Base-by-base conservation (phyloP, 2,329 filamentous ascomycete species). In the Fusarium nematophilum region DNA sequence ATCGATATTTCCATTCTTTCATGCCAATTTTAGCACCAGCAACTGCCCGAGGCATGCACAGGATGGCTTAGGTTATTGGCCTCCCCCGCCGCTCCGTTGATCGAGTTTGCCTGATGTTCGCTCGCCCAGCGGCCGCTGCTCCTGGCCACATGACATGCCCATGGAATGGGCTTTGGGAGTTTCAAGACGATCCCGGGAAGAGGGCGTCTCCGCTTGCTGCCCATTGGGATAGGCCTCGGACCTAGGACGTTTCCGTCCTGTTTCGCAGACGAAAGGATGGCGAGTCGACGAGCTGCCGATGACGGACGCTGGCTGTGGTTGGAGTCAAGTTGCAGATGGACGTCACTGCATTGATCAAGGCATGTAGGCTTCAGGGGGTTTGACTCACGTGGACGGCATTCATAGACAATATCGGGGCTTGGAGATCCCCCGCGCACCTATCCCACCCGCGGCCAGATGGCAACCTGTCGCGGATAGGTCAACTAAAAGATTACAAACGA, bases 201-300 rank as follows among this genome's bases (percentile, higher is more conserved):
- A 4, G 18, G 34, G 21, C 49, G 36, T 34, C 37, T 25, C 36
- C 8, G 25, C 21, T 15, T 38, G 39, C 33, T 25, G 30, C 18
- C 13, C 23, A 50, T 39, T 57, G 31, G 51, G 23, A 50, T 39
- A 38, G 5, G 21, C 21, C 39, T 47, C 52, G 52, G 56, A 25
- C 36, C 26, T 53, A 38, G 31, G 33, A 50, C 36, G 37, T 44
- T 37, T 29, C 42, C 43, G 50, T 46, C 18, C 30, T 18, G 34
- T 44, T 45, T 27, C 39, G 34, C 51, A 31, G 47, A 21, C 6
- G 30, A 44, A 43, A 44, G 44, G 31, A 45, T 57, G 60, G 43
- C 60, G 47, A 64, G 58, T 58, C 44, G 33, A 50, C 45, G 13
- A 29, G 31, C 38, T 64, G 56, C 61, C 52, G 47, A 61, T 23